Evolutionary conservation across 306 rosid genomes (phyloP).

Genomic region (Inga leiocalycina): DNA sequence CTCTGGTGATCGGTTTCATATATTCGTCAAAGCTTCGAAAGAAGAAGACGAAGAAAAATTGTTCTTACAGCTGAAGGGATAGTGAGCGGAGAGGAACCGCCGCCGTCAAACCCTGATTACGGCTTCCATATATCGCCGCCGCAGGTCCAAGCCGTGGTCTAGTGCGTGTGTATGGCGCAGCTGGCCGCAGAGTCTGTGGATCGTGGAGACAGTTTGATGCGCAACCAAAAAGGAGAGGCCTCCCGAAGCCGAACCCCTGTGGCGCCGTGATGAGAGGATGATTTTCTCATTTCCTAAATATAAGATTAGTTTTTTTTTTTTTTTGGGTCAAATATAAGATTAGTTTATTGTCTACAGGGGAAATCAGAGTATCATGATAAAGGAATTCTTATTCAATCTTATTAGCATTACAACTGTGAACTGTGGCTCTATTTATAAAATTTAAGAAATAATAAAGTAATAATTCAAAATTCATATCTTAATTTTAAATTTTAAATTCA

Average conservation of each 20-base stretch:
- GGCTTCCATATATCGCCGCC: constrained; percentile 26
- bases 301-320: too few relatives aligned
- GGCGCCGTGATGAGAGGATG: background rate
- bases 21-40: too few relatives aligned
- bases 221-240: constrained; percentile 6
- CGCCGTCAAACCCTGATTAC: constrained; percentile 34
- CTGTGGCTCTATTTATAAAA: too few relatives aligned
- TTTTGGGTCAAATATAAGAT: too few relatives aligned
- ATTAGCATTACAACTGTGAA: too few relatives aligned
- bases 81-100: constrained; percentile 20
- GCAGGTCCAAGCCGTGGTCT: constrained; percentile 12
- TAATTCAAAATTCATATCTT: too few relatives aligned
- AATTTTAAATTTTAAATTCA: too few relatives aligned
- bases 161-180: background rate
- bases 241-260: background rate
- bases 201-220: constrained; percentile 6
- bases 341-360: too few relatives aligned
- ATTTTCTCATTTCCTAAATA: background rate
- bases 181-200: background rate
- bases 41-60: too few relatives aligned
- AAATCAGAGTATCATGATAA: too few relatives aligned
- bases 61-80: background rate
- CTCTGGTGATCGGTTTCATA: background rate
- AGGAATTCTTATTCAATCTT: too few relatives aligned
- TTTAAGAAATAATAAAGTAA: too few relatives aligned